Evolutionary conservation across 2,329 filamentous ascomycete species (phyloP).

Genomic region (Cladosporium sp.): DNA sequence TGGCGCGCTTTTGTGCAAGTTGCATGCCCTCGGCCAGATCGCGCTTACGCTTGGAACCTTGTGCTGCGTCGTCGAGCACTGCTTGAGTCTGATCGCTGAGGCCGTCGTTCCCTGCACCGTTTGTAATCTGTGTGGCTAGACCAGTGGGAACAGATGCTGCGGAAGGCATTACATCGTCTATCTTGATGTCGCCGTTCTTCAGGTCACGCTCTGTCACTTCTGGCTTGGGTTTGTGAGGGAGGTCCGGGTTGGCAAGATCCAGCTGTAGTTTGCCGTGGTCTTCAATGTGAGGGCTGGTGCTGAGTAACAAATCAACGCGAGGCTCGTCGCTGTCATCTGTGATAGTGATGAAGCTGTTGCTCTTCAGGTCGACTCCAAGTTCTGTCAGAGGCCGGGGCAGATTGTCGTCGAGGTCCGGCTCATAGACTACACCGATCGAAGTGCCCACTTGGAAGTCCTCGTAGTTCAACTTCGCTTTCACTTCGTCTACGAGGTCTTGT

Average conservation of each 20-base stretch:
- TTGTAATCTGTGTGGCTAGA: background rate
- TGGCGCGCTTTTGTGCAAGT: constrained; percentile 31
- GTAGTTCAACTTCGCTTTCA: constrained; percentile 72
- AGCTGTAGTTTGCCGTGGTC: constrained; percentile 1
- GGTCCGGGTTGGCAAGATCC: background rate
- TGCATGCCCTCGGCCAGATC: constrained; percentile 32
- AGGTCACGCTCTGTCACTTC: background rate
- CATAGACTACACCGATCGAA: constrained; percentile 78
- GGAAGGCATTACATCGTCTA: constrained; percentile 19
- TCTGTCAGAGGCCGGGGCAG: constrained; percentile 76
- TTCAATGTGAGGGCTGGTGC: background rate
- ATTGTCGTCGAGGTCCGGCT: constrained; percentile 86
- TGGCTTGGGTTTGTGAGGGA: constrained; percentile 8
- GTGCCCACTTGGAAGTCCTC: constrained; percentile 76
- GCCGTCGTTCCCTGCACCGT: background rate
- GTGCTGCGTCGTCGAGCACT: constrained; percentile 23
- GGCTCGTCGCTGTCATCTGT: constrained; percentile 80
- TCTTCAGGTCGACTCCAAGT: constrained; percentile 64
- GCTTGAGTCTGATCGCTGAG: constrained; percentile 27
- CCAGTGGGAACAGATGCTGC: background rate
- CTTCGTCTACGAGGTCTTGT: constrained; percentile 74
- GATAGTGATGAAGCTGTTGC: constrained; percentile 77
- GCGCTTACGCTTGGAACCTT: constrained; percentile 35
- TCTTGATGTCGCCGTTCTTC: constrained; percentile 14
- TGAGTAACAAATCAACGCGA: constrained; percentile 76